Conservation (phyloP, 2,329 filamentous ascomycete species). For the Tolypocladium tropicale region DNA sequence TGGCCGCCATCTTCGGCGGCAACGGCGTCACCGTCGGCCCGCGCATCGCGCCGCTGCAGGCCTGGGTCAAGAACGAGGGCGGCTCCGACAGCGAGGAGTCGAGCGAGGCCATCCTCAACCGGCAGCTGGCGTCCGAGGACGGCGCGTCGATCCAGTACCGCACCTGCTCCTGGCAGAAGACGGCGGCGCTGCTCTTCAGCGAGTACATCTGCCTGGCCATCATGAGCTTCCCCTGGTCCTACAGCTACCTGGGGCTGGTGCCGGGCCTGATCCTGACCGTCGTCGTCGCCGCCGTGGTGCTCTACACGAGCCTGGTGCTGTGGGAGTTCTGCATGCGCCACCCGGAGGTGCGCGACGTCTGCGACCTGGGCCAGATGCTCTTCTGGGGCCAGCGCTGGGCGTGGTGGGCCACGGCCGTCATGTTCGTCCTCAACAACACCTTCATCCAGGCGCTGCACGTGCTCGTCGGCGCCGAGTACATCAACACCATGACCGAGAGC, state of each 20-base stretch:
- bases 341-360: constrained; percentile 84
- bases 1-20: constrained; percentile 28
- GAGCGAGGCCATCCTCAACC: constrained; percentile 38
- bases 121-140: constrained; percentile 67
- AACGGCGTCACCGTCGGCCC: constrained; percentile 33
- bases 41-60: constrained; percentile 38
- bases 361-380: constrained; percentile 90
- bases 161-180: constrained; percentile 94
- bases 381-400: constrained; percentile 76
- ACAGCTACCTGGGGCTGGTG: constrained; percentile 76
- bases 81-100: constrained; percentile 34
- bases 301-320: constrained; percentile 57
- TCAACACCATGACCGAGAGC: constrained; percentile 75
- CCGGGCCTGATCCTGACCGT: constrained; percentile 75
- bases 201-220: constrained; percentile 90
- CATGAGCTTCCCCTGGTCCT: constrained; percentile 94
- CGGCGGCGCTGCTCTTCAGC: constrained; percentile 79
- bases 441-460: constrained; percentile 81
- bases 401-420: constrained; percentile 61
- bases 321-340: constrained; percentile 89
- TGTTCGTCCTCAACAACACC: constrained; percentile 92
- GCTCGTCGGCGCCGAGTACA: constrained; percentile 72
- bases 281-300: constrained; percentile 64
- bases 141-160: constrained; percentile 80
- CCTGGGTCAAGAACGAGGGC: constrained; percentile 19